Evolutionary conservation across 257 asterid genomes (phyloP), one percentile per base, ranked within the genome.

Genomic region (Solanum lycopersicoides): DNA sequence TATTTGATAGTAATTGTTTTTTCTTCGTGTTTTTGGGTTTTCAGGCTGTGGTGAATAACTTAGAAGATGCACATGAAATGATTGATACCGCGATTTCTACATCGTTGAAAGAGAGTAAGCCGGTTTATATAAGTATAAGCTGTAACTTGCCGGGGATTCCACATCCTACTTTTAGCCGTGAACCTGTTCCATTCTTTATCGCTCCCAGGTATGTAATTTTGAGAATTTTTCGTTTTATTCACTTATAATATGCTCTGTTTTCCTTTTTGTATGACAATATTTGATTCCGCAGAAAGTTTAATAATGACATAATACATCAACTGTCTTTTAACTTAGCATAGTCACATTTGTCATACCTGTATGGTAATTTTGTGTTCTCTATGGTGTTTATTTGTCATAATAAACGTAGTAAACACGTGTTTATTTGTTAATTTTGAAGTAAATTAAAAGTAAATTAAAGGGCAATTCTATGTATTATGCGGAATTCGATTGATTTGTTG

Each of bases 21-120:
- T 5, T 6, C 28, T 1, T 14, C 20, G 7, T 44, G 25, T 12
- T 44, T 23, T 76, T 14, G 59, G 60, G n/a, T 23, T 83, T 76
- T 32, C 90, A 94, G 96, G 95, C 94, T 3, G 94, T 92, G 73
- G 91, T 94, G 28, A 88, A 89, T 86, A 87, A 92, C 86, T 86
- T 94, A 89, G 96, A 94, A 4, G 96, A 94, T 88, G 96, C 96
- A 12, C 96, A 94, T 88, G 95, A 94, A 80, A 28, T 89, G 91
- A 94, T 94, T 12, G 96, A 94, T 71, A 92, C 93, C 0, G 95
- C 96, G 3, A 92, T 94, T 42, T 89, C 96, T 12, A 94, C 95
- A 1, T 93, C 96, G 53, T 83, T 92, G 90, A 94, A 94, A 86
- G 96, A 94, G 84, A 90, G 96, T 42, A 94, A 92, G 89, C 96